Conservation (phyloP, 371 early-diverging fungal species). For the Capniomyces stellatus region DNA sequence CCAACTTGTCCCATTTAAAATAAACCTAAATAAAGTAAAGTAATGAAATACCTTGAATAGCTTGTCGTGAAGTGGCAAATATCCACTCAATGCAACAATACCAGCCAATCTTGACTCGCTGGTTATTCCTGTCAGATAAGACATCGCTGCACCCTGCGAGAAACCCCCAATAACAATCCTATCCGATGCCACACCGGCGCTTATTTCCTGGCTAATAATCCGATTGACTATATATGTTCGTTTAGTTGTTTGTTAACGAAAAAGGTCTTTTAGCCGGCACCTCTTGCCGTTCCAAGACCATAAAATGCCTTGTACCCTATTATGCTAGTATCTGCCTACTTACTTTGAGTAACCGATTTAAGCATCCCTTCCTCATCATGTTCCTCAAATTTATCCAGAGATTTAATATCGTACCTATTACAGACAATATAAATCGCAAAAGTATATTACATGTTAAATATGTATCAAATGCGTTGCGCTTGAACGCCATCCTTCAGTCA, state of each 20-base stretch:
- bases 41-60: too few species aligned
- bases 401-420: conserved; percentile 55
- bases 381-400: conserved; percentile 29
- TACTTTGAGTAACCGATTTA: conserved; percentile 30
- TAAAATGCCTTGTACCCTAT: too few species aligned
- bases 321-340: not conserved
- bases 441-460: too few species aligned
- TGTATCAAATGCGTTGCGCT: too few species aligned
- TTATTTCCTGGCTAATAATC: conserved; percentile 59
- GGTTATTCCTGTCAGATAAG: conserved; percentile 54
- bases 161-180: conserved; percentile 89
- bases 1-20: not conserved
- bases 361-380: conserved; percentile 70
- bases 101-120: conserved; percentile 46
- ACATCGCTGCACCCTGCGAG: conserved; percentile 80
- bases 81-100: conserved; percentile 55
- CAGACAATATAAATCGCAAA: too few species aligned
- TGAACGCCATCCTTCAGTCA: too few species aligned
- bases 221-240: conserved; percentile 27
- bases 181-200: conserved; percentile 55
- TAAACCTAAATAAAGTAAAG: not conserved
- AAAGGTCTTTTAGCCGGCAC: too few species aligned
- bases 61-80: conserved; percentile 48
- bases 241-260: not conserved
- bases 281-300: too few species aligned